These are phyloP conservation scores for Acanthamoeba culbertsoni DNA, from an alignment of 208 protist genomes.

Conservation along the genomic window DNA sequence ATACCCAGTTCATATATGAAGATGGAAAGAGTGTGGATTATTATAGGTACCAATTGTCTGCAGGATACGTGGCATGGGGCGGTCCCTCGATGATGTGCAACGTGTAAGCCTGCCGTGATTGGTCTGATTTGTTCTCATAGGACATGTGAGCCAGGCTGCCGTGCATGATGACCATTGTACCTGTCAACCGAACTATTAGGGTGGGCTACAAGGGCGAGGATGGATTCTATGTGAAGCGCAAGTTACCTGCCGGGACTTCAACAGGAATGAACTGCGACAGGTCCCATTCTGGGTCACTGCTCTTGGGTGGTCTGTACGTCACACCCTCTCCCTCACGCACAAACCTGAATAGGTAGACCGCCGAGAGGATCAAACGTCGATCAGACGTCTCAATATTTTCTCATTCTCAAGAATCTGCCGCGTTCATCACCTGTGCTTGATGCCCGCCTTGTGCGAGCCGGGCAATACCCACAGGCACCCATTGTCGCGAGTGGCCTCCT, in stretches of 20 bases:
- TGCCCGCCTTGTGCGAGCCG: conserved; percentile 76
- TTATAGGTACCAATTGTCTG: conserved; percentile 36
- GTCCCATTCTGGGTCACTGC: conserved; percentile 21
- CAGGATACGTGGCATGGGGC: conserved; percentile 26
- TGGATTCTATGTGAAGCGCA: not conserved
- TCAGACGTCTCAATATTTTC: too few species aligned
- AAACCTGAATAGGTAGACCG: not conserved
- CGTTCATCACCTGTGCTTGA: conserved; percentile 42
- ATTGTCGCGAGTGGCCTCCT: conserved; percentile 83
- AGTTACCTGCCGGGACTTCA: not conserved
- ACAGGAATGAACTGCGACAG: not conserved
- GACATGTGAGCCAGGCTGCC: conserved; percentile 80
- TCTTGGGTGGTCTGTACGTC: conserved; percentile 28
- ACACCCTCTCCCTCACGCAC: conserved; percentile 32
- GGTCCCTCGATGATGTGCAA: conserved; percentile 83
- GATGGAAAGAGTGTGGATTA: not conserved
- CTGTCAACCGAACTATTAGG: conserved; percentile 11
- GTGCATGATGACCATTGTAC: conserved; percentile 77
- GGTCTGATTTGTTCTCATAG: conserved; percentile 73
- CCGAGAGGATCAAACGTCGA: too few species aligned
- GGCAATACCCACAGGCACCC: conserved; percentile 83
- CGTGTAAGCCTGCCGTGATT: conserved; percentile 82
- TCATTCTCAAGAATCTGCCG: too few species aligned
- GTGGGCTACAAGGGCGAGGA: not conserved
- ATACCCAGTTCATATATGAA: too few species aligned